Evolutionary conservation across 1,284 basidiomycete species (phyloP).

Genomic region (Porodaedalea pini): DNA sequence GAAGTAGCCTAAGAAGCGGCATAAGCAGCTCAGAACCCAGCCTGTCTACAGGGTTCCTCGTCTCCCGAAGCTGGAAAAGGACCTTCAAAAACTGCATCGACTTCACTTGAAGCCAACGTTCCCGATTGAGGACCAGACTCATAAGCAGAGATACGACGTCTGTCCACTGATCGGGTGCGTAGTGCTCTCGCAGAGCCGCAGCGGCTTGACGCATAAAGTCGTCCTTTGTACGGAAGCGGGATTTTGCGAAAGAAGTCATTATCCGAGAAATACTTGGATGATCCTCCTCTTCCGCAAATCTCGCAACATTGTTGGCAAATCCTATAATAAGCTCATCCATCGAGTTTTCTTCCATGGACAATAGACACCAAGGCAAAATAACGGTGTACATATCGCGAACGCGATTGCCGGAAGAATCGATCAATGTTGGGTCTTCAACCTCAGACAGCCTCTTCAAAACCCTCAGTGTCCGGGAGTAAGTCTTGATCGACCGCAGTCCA

Average conservation of each 20-base stretch:
- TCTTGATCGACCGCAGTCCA: conserved; percentile 79
- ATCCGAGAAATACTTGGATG: conserved; percentile 78
- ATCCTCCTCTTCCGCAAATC: conserved; percentile 69
- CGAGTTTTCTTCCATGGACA: conserved; percentile 68
- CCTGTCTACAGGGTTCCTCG: conserved; percentile 66
- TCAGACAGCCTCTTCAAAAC: conserved; percentile 66
- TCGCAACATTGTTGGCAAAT: conserved; percentile 75
- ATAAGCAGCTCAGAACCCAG: conserved; percentile 86
- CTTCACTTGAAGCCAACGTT: conserved; percentile 80
- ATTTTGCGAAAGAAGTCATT: conserved; percentile 85
- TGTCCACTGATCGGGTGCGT: conserved; percentile 64
- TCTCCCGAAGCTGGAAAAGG: conserved; percentile 83
- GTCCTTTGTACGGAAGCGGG: conserved; percentile 88
- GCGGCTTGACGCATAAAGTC: conserved; percentile 92
- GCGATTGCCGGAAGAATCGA: conserved; percentile 72
- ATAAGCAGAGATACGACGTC: conserved; percentile 81
- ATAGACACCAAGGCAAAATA: conserved; percentile 86
- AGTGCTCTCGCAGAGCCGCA: conserved; percentile 79
- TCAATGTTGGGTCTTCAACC: conserved; percentile 60
- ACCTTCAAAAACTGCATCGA: conserved; percentile 87
- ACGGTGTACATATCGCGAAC: conserved; percentile 82
- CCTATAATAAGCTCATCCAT: conserved; percentile 59
- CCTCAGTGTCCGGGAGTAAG: conserved; percentile 65
- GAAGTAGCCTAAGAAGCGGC: conserved; percentile 83
- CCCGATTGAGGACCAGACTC: conserved; percentile 81